Percentiles rank a stretch among this genome's conserved stretches.
Conservation (phyloP, 805 yeast genomes). For the Lachancea mirantina region DNA sequence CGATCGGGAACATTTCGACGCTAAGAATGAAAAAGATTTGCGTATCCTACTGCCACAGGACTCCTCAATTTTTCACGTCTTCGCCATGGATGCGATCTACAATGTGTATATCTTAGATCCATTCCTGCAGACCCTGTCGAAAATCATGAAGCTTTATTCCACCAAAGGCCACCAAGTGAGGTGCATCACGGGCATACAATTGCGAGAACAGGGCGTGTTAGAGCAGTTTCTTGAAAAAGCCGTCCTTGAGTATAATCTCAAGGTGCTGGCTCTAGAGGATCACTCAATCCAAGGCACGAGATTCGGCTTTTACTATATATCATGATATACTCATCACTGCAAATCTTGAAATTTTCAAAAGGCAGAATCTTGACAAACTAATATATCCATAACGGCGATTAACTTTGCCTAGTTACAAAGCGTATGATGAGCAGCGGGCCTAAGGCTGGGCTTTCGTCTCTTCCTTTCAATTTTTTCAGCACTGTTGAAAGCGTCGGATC, state of each 20-base stretch:
- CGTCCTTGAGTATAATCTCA: slow-evolving; percentile 15
- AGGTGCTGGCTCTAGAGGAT: slow-evolving; percentile 17
- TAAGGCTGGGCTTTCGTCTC: too few species aligned
- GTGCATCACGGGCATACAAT: slow-evolving; percentile 27
- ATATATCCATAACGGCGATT: too few species aligned
- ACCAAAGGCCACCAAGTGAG: slow-evolving; percentile 5
- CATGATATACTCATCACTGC: too few species aligned
- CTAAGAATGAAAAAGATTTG: slow-evolving; percentile 1
- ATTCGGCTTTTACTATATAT: slow-evolving; percentile 19
- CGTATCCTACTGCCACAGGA: slow-evolving; percentile 3
- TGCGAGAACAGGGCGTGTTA: slow-evolving; percentile 27
- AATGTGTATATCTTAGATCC: slow-evolving; percentile 30
- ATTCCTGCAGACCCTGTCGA: slow-evolving; percentile 21
- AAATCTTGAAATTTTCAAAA: too few species aligned
- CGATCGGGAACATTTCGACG: slow-evolving; percentile 29
- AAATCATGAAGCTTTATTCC: slow-evolving; percentile 11
- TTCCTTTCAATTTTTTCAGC: too few species aligned
- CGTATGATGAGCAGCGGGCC: too few species aligned
- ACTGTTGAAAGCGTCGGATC: too few species aligned
- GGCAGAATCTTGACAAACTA: too few species aligned
- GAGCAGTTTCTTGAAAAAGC: slow-evolving; percentile 25
- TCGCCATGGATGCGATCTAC: slow-evolving; percentile 33
- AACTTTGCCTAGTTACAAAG: too few species aligned
- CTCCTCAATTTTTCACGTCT: slow-evolving; percentile 13
- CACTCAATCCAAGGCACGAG: slow-evolving; percentile 15